These are phyloP conservation scores for Podospora anserina DNA, from an alignment of 495 filamentous ascomycete genomes.

Conservation along the genomic window DNA sequence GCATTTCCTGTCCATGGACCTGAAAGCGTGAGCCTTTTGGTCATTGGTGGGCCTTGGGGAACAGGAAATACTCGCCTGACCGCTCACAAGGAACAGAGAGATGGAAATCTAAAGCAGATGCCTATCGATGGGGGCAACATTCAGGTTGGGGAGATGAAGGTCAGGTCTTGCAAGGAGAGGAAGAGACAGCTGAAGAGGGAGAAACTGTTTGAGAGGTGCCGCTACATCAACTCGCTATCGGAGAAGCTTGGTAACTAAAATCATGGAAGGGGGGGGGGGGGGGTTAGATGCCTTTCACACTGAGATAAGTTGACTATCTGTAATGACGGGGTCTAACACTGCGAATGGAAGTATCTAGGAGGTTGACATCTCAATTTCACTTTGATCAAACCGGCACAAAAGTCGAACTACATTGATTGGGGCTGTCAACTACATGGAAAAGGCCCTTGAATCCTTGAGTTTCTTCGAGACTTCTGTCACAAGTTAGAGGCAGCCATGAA, in stretches of 20 bases:
- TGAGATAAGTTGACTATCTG: neutral
- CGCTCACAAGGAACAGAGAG: neutral
- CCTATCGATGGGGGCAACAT: conserved; percentile 7
- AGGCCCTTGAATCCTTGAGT: neutral
- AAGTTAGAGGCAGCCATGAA: neutral
- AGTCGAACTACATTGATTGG: neutral
- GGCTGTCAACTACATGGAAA: neutral
- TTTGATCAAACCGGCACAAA: neutral
- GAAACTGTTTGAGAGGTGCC: conserved; percentile 23
- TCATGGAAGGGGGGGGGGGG: neutral
- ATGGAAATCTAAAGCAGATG: neutral
- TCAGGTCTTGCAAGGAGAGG: neutral
- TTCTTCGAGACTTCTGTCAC: neutral
- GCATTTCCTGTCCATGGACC: conserved; percentile 13
- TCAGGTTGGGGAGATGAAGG: conserved; percentile 8
- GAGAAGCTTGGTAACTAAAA: conserved; percentile 23
- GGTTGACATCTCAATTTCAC: neutral
- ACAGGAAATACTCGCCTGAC: conserved; percentile 8
- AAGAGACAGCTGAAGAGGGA: conserved; percentile 18
- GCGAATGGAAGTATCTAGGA: neutral
- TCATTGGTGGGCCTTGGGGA: conserved; percentile 25
- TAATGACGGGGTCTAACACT: neutral
- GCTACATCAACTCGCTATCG: conserved; percentile 20
- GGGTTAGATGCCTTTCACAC: neutral
- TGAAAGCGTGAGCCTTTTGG: conserved; percentile 10